Conservation (phyloP, 257 asterid genomes). For the Salvia splendens region DNA sequence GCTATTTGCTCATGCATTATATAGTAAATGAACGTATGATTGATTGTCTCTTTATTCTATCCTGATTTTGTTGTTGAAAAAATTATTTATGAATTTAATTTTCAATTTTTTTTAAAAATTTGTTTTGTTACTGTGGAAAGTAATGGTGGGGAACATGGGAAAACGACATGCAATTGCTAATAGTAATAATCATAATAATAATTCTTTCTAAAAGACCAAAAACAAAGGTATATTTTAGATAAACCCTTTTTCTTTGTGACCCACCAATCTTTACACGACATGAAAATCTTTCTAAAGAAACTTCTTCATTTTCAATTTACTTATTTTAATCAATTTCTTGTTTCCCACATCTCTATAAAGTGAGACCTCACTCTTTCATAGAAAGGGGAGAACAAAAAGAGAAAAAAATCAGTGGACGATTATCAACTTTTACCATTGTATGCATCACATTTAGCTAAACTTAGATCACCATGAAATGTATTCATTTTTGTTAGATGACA, state of each 20-base stretch:
- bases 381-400: too few relatives aligned
- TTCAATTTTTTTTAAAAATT: background rate
- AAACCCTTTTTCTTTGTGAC: conserved; percentile 27
- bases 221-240: conserved; percentile 41
- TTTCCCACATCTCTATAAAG: conserved; percentile 43
- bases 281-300: conserved; percentile 49
- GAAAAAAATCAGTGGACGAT: too few relatives aligned
- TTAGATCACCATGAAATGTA: too few relatives aligned
- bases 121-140: background rate
- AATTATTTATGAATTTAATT: background rate
- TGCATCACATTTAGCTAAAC: too few relatives aligned
- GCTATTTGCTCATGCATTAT: conserved; percentile 18
- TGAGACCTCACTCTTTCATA: conserved; percentile 31
- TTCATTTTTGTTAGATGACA: too few relatives aligned
- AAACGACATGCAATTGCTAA: conserved; percentile 50
- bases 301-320: conserved; percentile 39
- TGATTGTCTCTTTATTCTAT: conserved; percentile 8
- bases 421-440: too few relatives aligned
- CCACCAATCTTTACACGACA: conserved; percentile 54
- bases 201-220: conserved; percentile 36
- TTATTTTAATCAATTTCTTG: conserved; percentile 32
- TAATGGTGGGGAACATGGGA: conserved; percentile 43
- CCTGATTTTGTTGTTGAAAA: background rate
- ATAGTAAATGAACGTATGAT: background rate
- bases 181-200: background rate